A percentile compares a stretch with the other conserved stretches of the same genome.
These are phyloP conservation scores for Cercospora berteroae DNA, from an alignment of 2,329 filamentous ascomycete species.

Conservation along the genomic window DNA sequence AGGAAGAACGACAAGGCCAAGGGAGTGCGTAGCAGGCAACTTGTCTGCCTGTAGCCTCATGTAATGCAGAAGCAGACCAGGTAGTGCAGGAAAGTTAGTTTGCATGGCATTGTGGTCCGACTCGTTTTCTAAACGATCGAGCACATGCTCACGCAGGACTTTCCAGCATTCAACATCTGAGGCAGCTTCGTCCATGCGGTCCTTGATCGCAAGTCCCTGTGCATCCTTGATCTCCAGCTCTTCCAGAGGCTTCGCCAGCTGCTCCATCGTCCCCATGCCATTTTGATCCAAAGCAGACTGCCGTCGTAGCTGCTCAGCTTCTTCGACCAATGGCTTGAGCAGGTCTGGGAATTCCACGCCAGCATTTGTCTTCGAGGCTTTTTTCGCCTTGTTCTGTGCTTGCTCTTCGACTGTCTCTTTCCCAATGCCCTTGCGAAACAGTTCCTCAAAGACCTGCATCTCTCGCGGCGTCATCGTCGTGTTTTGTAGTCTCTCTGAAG, in stretches of 20 bases:
- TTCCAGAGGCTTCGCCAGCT: not conserved
- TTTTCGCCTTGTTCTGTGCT: not conserved
- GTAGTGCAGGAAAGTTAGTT: conserved; percentile 15
- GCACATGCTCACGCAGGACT: conserved; percentile 65
- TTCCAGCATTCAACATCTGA: conserved; percentile 67
- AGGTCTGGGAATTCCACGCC: conserved; percentile 20
- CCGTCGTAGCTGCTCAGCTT: conserved; percentile 19
- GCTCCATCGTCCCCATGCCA: not conserved
- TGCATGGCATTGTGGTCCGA: not conserved
- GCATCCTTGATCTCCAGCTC: conserved; percentile 16
- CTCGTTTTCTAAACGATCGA: conserved; percentile 42
- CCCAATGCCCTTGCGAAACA: conserved; percentile 18
- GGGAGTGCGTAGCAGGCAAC: conserved; percentile 58
- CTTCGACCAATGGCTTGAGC: conserved; percentile 25
- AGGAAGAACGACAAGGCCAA: conserved; percentile 62
- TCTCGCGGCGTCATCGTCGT: conserved; percentile 27
- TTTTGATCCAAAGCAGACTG: not conserved
- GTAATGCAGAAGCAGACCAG: conserved; percentile 25
- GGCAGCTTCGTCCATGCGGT: conserved; percentile 53
- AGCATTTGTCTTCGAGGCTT: not conserved
- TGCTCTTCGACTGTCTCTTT: conserved; percentile 5
- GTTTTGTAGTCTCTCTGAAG: conserved; percentile 16
- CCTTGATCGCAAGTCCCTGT: conserved; percentile 48
- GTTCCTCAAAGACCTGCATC: conserved; percentile 21
- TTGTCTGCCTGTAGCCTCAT: conserved; percentile 43